Percentiles rank a stretch among this genome's conserved stretches.
Evolutionary conservation across 2,329 filamentous ascomycete genomes (phyloP).

Genomic region (Fusarium penzigii): DNA sequence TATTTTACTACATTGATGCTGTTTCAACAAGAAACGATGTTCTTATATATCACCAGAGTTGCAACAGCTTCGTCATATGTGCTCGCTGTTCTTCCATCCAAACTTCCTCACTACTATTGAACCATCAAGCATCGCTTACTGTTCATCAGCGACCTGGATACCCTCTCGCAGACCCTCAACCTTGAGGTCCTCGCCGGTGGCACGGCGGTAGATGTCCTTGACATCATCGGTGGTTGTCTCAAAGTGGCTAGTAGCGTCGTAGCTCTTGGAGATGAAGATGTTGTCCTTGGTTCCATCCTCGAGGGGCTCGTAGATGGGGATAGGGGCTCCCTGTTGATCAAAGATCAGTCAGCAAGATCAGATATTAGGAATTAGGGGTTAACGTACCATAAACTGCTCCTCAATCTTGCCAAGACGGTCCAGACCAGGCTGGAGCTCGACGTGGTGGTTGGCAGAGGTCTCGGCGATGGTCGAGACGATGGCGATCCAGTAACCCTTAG

Average conservation of each 20-base stretch:
- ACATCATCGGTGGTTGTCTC: constrained; percentile 92
- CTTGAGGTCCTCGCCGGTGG: constrained; percentile 80
- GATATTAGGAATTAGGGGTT: not conserved
- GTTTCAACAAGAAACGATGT: constrained; percentile 7
- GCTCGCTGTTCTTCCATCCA: constrained; percentile 10
- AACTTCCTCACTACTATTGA: constrained; percentile 1
- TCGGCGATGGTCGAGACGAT: constrained; percentile 98
- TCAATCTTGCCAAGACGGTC: constrained; percentile 91
- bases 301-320: constrained; percentile 90
- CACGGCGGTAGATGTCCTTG: constrained; percentile 85
- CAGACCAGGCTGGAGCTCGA: constrained; percentile 90
- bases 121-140: constrained; percentile 33
- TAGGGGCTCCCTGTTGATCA: constrained; percentile 65
- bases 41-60: constrained; percentile 5
- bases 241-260: constrained; percentile 97
- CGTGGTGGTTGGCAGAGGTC: constrained; percentile 86
- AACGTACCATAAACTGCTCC: constrained; percentile 87
- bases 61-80: constrained; percentile 1
- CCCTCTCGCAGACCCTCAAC: constrained; percentile 86
- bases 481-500: constrained; percentile 98
- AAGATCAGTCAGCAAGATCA: not conserved
- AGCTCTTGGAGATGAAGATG: constrained; percentile 98
- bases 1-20: constrained; percentile 12
- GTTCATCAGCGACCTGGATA: constrained; percentile 70
- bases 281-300: constrained; percentile 82